Conservation (phyloP, 2,329 filamentous ascomycete genomes). For the Aschersonia sp. region DNA sequence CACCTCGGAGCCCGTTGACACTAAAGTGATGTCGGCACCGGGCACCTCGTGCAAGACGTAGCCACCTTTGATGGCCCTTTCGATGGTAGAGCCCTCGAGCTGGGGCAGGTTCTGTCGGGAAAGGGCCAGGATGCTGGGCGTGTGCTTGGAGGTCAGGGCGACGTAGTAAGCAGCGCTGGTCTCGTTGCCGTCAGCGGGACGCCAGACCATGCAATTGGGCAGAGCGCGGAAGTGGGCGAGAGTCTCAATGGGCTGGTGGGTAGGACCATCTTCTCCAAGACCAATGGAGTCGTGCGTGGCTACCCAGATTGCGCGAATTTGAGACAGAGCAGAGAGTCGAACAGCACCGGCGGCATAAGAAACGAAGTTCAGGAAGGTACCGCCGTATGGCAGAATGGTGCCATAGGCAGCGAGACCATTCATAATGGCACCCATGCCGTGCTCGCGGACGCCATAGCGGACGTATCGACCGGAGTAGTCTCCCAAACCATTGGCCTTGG, state of each 20-base stretch:
- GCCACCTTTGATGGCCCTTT: slow-evolving; percentile 84
- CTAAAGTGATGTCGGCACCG: slow-evolving; percentile 73
- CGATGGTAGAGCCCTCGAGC: slow-evolving; percentile 84
- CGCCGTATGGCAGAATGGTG: slow-evolving; percentile 81
- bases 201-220: slow-evolving; percentile 99
- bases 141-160: slow-evolving; percentile 76
- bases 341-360: slow-evolving; percentile 94
- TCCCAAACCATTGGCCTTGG: slow-evolving; percentile 70
- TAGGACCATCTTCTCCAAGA: slow-evolving; percentile 96
- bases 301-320: slow-evolving; percentile 84
- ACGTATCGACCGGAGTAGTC: slow-evolving; percentile 86
- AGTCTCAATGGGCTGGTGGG: slow-evolving; percentile 98
- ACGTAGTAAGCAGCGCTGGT: slow-evolving; percentile 95
- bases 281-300: slow-evolving; percentile 98
- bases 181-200: slow-evolving; percentile 97
- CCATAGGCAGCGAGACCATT: slow-evolving; percentile 95
- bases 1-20: slow-evolving; percentile 94
- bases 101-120: slow-evolving; percentile 98
- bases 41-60: slow-evolving; percentile 80
- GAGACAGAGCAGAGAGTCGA: slow-evolving; percentile 84
- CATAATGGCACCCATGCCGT: slow-evolving; percentile 84
- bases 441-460: slow-evolving; percentile 84
- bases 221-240: slow-evolving; percentile 96
- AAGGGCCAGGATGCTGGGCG: slow-evolving; percentile 84
- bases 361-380: slow-evolving; percentile 99